Evolutionary conservation across 192 early-diverging fungal species (phyloP), one percentile per base, ranked within the genome.

Genomic region (Entophlyctis helioformis): DNA sequence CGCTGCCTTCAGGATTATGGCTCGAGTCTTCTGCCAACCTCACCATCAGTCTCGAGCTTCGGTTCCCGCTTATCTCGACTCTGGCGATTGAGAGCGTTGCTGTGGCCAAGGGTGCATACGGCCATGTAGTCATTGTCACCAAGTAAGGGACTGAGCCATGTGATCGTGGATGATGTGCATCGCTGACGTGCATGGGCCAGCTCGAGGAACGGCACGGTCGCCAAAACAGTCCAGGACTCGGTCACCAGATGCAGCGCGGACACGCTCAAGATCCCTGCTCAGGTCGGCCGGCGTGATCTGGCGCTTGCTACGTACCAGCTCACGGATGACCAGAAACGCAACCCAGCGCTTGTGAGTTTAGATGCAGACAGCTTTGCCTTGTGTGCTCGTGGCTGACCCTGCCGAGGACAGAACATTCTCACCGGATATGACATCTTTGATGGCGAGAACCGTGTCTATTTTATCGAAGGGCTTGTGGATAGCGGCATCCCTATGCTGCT

Each of bases 401-500:
- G 15, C 15, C 22, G 7, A 39, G 10, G 5, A 16, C 34, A 50
- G 59, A 48, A 61, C 44, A 45, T 61, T 13, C 34, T 61, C 2
- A 50, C 48, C 7, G 59, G 59, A 1, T 53, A 61, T 38, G 48
- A 61, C 35, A 56, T 61, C 48, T 51, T 44, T 46, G 59, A 61
- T 29, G 36, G 22, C 12, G 9, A 50, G 5, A 15, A 25, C 16
- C 52, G 53, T 10, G 46, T 61, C 42, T 21, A 57, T 3, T 21
- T 56, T 13, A 9, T 61, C 16, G 59, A 61, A 19, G 59, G 59
- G 0, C 27, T 50, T 12, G 13, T 27, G 34, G 53, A 46, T 0
- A 24, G 37, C 19, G 54, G 47, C 3, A 42, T 51, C 15, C 36
- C 15, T 12, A 28, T 11, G 9, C 19, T 58, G 26, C 35, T 50